Evolutionary conservation across 2,329 filamentous ascomycete species (phyloP), one percentile per base, ranked within the genome.

Genomic region (Beauveria medogensis): DNA sequence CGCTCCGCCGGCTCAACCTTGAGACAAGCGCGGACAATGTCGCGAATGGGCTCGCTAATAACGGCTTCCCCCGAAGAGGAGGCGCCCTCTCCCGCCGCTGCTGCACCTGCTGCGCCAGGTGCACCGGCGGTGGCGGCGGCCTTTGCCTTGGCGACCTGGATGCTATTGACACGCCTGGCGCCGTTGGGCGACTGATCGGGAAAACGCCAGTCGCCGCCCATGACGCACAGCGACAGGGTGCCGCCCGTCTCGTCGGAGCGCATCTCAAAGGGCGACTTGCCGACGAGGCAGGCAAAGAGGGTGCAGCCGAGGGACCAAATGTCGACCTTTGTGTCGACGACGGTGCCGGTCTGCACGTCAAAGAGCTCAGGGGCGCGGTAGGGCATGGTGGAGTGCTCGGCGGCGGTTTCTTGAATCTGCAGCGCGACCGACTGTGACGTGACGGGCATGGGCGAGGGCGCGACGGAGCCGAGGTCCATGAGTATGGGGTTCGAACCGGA

Each of bases 281-380:
- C 94, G 30, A 97, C 91, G 10, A 99, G 82, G 70, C 94, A 97
- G 43, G 94, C 94, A 75, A 96, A 99, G 50, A 99, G 80, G n/a
- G 94, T 97, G 79, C 94, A 97, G 56, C 94, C 94, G 24, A 99
- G 78, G 18, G 91, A 96, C 94, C 94, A 99, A 66, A 99, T 96
- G 74, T 99, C 94, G 46, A 96, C 91, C 72, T 97, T 97, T 14
- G 92, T 96, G 75, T 97, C 94, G 70, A 99, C 89, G 55, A 91
- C 85, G 54, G 88, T 87, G 64, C 91, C 93, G 3, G 92, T 97
- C 76, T 96, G 96, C 61, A 97, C 94, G 73, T 99, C 94, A 74
- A 99, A 99, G 63, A 99, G 86, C 75, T 99, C 94, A 0, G 94
- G 94, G 1, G 94, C 94, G 63, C 94, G 91, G 77, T 99, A 99